A percentile compares a stretch with the other conserved stretches of the same genome.
phyloP scores from a whole-genome alignment of 495 filamentous ascomycete genomes.

The Parmelia sp. region DNA sequence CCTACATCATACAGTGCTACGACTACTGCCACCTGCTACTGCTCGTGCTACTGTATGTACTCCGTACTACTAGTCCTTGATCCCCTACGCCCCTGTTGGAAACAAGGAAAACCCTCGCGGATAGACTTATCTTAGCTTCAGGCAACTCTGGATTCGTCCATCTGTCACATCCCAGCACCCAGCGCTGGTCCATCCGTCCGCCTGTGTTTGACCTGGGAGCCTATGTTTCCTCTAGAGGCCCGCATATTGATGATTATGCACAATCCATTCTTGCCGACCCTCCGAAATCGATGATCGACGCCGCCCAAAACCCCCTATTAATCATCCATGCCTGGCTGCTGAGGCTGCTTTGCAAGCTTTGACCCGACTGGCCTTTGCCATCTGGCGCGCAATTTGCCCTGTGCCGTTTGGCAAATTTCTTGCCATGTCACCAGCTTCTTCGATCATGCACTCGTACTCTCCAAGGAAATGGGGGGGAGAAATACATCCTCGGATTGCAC shows the following conservation, averaged over 20 bases:
- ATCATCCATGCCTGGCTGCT: background rate
- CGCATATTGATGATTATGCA: constrained; percentile 6
- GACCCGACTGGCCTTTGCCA: background rate
- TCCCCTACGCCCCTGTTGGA: background rate
- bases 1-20: background rate
- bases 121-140: constrained; percentile 14
- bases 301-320: background rate
- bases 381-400: background rate
- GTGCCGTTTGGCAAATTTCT: background rate
- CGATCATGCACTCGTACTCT: background rate
- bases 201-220: background rate
- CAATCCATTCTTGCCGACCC: constrained; percentile 4
- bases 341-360: background rate
- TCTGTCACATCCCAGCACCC: constrained; percentile 14
- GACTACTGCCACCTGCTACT: background rate
- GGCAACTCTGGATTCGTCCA: background rate
- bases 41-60: background rate
- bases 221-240: constrained; percentile 1
- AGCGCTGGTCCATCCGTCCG: background rate
- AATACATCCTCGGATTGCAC: background rate
- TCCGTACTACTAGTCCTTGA: background rate
- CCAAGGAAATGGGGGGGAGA: background rate
- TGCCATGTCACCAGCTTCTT: background rate
- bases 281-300: constrained; percentile 2
- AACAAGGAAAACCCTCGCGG: constrained; percentile 11